Conservation (phyloP, 1,284 basidiomycete genomes). For the Filobasidium uniguttulatum region DNA sequence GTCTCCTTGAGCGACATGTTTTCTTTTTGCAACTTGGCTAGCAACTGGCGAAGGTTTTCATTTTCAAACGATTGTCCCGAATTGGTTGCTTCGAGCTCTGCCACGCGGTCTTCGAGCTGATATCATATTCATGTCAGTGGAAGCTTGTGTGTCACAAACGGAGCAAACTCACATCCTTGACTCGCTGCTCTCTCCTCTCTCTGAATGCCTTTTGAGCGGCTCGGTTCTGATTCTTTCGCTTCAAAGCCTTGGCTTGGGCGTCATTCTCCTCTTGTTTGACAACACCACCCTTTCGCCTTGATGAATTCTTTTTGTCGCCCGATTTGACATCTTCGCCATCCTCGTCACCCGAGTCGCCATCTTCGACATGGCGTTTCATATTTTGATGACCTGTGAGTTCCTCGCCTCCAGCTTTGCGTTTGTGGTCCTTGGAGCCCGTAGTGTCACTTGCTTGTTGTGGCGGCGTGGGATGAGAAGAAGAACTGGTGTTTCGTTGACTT, state of each 20-base stretch:
- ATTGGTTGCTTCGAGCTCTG: constrained; percentile 32
- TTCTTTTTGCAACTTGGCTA: constrained; percentile 36
- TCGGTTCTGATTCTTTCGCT: constrained; percentile 38
- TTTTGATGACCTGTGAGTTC: constrained; percentile 10
- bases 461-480: background rate
- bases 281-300: background rate
- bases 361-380: constrained; percentile 2
- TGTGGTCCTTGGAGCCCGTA: background rate
- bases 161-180: constrained; percentile 30
- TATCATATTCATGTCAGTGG: background rate
- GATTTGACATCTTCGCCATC: background rate
- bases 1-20: constrained; percentile 35
- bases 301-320: background rate
- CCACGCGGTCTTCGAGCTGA: constrained; percentile 36
- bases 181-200: constrained; percentile 35
- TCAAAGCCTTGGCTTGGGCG: constrained; percentile 24
- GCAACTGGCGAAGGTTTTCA: constrained; percentile 35
- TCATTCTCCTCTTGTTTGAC: no score
- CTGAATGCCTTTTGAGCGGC: constrained; percentile 39
- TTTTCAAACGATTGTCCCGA: constrained; percentile 34
- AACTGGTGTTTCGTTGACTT: background rate
- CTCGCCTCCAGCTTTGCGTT: constrained; percentile 12
- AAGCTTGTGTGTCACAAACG: background rate
- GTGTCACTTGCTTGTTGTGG: background rate
- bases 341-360: constrained; percentile 4